phyloP scores from a whole-genome alignment of 495 filamentous ascomycete genomes.

The Neurospora sp. region DNA sequence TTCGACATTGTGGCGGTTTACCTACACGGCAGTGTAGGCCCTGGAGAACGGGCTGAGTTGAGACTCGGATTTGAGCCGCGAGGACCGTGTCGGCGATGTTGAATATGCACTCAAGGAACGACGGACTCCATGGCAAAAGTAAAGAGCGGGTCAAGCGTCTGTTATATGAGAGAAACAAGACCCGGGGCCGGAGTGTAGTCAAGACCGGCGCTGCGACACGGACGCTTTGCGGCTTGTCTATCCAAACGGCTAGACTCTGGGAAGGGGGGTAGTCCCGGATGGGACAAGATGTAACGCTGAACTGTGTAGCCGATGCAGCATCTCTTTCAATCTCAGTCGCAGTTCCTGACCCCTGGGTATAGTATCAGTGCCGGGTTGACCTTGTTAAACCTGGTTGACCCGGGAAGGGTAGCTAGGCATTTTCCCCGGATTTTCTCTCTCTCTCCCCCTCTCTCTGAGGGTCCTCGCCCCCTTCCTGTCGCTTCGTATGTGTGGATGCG shows the following conservation, averaged over 20 bases:
- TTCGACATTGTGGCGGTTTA: slow-evolving; percentile 1
- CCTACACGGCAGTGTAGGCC: neutral
- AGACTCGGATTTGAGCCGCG: neutral
- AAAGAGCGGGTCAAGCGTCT: neutral
- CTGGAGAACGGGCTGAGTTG: neutral
- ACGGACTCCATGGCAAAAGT: neutral
- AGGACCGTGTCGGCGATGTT: neutral
- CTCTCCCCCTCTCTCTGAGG: neutral
- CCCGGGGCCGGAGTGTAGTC: neutral
- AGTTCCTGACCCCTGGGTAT: neutral
- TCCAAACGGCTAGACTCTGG: neutral
- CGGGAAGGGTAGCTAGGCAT: neutral
- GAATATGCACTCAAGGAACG: neutral
- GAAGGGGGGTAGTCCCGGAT: neutral
- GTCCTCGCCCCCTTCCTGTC: neutral
- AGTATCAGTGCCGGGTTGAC: neutral
- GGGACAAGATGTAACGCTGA: neutral
- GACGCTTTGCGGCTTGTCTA: neutral
- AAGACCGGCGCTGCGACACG: neutral
- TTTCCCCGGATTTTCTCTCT: neutral
- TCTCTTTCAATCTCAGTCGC: neutral
- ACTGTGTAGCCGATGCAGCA: neutral
- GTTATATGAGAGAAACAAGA: neutral
- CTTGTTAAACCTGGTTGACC: neutral
- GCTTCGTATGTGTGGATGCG: neutral